phyloP scores from a whole-genome alignment of 768 basidiomycete species.

The Trametes gibbosa region DNA sequence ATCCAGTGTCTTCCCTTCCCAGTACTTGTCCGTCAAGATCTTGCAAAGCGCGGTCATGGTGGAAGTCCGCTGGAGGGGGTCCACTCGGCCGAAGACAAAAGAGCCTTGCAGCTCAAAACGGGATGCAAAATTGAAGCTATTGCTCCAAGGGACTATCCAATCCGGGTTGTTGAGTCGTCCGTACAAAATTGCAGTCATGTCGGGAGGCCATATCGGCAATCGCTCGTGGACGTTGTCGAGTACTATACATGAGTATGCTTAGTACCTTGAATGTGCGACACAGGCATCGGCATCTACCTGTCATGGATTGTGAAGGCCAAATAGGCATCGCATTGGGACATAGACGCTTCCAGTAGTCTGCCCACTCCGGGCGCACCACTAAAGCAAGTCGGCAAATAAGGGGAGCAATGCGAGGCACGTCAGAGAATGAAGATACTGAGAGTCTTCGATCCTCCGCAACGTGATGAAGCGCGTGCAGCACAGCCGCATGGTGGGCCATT shows the following conservation, averaged over 20 bases:
- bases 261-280: not conserved
- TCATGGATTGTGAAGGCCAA: slow-evolving; percentile 54
- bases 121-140: slow-evolving; percentile 41
- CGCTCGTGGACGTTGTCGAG: slow-evolving; percentile 59
- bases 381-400: slow-evolving; percentile 62
- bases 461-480: slow-evolving; percentile 75
- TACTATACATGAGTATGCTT: slow-evolving; percentile 4
- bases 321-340: slow-evolving; percentile 58
- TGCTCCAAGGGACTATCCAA: slow-evolving; percentile 53
- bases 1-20: slow-evolving; percentile 37
- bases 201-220: slow-evolving; percentile 75
- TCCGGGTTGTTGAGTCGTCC: slow-evolving; percentile 59
- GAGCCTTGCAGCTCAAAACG: slow-evolving; percentile 49
- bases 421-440: slow-evolving; percentile 50
- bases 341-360: slow-evolving; percentile 88
- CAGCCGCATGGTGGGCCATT: slow-evolving; percentile 49
- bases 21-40: slow-evolving; percentile 48
- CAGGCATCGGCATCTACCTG: slow-evolving; percentile 33
- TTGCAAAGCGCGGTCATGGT: slow-evolving; percentile 57
- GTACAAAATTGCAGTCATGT: slow-evolving; percentile 65
- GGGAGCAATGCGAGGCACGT: slow-evolving; percentile 55
- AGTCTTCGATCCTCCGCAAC: slow-evolving; percentile 72
- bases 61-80: slow-evolving; percentile 50
- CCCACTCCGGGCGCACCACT: slow-evolving; percentile 79
- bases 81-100: slow-evolving; percentile 59